Conservation (phyloP, 441 rosid genomes). For the California macrophylla region DNA sequence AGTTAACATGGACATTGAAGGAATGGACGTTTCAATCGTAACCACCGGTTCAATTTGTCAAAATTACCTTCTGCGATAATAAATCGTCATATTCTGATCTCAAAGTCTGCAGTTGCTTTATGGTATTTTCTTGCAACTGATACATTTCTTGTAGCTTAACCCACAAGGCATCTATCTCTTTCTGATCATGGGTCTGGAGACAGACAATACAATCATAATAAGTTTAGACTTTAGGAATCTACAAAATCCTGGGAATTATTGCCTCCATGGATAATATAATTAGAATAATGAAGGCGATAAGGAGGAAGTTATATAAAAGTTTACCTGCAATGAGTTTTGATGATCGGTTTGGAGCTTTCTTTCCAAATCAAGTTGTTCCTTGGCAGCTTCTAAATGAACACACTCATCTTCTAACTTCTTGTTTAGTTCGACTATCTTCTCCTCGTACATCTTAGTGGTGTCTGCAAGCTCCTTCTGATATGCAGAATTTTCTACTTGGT, state of each 20-base stretch:
- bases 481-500: slow-evolving; percentile 41
- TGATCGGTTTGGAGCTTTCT: slow-evolving; percentile 43
- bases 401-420: slow-evolving; percentile 49
- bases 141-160: slow-evolving; percentile 40
- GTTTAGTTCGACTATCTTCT: slow-evolving; percentile 48
- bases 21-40: not conserved
- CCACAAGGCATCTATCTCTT: slow-evolving; percentile 40
- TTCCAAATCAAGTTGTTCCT: slow-evolving; percentile 44
- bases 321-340: slow-evolving; percentile 50
- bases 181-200: slow-evolving; percentile 39
- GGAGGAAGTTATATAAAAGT: slow-evolving; percentile 9
- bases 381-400: slow-evolving; percentile 35
- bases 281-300: not conserved
- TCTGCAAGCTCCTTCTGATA: slow-evolving; percentile 68
- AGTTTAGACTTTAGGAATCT: not conserved
- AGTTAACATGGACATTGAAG: not conserved
- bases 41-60: slow-evolving; percentile 5
- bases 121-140: slow-evolving; percentile 40
- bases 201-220: slow-evolving; percentile 14
- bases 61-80: slow-evolving; percentile 53
- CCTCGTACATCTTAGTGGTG: slow-evolving; percentile 56
- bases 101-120: slow-evolving; percentile 50
- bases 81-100: slow-evolving; percentile 44
- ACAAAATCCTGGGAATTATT: slow-evolving; percentile 1
- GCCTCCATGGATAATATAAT: not conserved